A percentile compares a stretch with the other conserved stretches of the same genome.
Conservation (phyloP, 164 flowering plant genomes). For the Annona squamosa region DNA sequence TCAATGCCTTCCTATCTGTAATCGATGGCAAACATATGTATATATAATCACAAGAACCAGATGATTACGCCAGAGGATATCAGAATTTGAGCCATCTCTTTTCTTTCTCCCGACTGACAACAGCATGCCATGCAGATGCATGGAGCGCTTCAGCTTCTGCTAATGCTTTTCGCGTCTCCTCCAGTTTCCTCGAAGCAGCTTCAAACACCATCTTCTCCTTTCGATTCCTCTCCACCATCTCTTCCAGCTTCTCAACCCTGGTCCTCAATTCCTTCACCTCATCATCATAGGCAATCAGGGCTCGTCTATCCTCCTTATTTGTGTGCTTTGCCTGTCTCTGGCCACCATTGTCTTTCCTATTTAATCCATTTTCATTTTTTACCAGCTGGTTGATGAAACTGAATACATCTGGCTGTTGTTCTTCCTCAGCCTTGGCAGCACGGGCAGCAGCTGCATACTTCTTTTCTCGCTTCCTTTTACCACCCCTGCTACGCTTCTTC, state of each 20-base stretch:
- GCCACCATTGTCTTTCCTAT: slow-evolving; percentile 28
- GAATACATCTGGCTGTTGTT: slow-evolving; percentile 57
- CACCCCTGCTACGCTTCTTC: slow-evolving; percentile 80
- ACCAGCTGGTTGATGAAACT: slow-evolving; percentile 72
- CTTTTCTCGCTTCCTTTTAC: slow-evolving; percentile 83
- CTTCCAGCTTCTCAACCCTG: slow-evolving; percentile 69
- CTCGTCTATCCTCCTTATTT: slow-evolving; percentile 59
- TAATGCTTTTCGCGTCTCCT: slow-evolving; percentile 66
- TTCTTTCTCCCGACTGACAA: slow-evolving; percentile 67
- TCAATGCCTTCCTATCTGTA: too few species aligned
- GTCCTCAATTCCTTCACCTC: slow-evolving; percentile 60
- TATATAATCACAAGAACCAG: too few species aligned
- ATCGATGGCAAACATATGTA: too few species aligned
- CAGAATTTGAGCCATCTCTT: slow-evolving; percentile 89
- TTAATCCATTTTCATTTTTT: slow-evolving; percentile 26
- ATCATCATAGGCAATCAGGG: slow-evolving; percentile 63
- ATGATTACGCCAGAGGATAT: neutral
- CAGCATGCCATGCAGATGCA: slow-evolving; percentile 64
- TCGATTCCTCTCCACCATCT: slow-evolving; percentile 69
- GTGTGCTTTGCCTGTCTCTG: slow-evolving; percentile 18
- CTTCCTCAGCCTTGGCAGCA: slow-evolving; percentile 49
- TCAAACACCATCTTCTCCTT: slow-evolving; percentile 77
- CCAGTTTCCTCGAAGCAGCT: slow-evolving; percentile 73
- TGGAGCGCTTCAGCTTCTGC: slow-evolving; percentile 68
- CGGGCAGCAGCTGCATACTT: slow-evolving; percentile 64